Evolutionary conservation across 805 yeast species (phyloP), one percentile per base, ranked within the genome.

Genomic region (Hanseniaspora singularis): DNA sequence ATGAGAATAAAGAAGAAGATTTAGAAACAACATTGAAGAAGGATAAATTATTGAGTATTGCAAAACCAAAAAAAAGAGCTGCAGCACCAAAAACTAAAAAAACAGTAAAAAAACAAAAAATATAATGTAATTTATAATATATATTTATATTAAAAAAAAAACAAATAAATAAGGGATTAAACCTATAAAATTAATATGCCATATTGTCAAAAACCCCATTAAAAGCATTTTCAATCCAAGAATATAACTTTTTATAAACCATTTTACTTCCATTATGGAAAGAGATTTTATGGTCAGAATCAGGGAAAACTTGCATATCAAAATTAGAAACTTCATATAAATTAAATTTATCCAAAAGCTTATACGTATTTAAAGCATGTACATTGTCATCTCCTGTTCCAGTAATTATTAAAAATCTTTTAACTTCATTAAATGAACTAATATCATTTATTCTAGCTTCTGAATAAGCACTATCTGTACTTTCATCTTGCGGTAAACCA

Each of bases 221-320:
- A 53, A 77, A 80, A 0, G 85, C 85, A 52, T 71, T 66, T 40
- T 59, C 56, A 54, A 81, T 54, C 97, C 97, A 88, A 45, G 63
- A 60, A 52, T 70, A 69, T 38, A 92, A 62, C 59, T 81, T 78
- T 54, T 78, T 83, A 59, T 74, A 84, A 9, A 92, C 80, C 31
- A 87, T 70, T 11, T 65, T 63, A 59, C 77, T 75, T 3, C 95
- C 95, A 59, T 86, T 85, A 63, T 92, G 94, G 59, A 70, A 77
- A 42, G 62, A 63, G 38, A 92, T 89, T 39, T 79, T 70, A 61
- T 92, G 98, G 58, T 88, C 89, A 20, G 94, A 82, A 61, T 92
- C 98, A 0, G 98, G 97, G 64, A 80, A 92, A 12, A 87, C 72
- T 54, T 79, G 87, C 66, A 87, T 69, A 56, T 92, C 98, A 57